Conservation (phyloP, 2,329 filamentous ascomycete species). For the Fusarium tjaetaba region DNA sequence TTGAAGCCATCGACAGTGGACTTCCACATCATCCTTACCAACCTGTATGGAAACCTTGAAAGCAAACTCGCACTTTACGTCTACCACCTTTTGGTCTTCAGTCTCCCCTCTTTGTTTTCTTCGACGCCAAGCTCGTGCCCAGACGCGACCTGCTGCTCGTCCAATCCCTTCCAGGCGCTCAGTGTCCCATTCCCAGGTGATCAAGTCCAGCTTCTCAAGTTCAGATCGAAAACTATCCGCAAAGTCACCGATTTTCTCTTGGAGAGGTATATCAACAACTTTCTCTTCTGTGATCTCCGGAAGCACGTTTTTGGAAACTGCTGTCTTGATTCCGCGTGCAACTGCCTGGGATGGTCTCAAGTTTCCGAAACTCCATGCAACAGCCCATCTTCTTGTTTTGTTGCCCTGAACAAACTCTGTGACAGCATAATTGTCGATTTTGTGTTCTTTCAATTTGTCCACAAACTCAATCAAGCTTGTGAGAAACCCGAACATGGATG, state of each 20-base stretch:
- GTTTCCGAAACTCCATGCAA: conserved; percentile 85
- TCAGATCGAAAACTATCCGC: conserved; percentile 53
- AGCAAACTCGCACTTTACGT: conserved; percentile 60
- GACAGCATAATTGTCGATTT: conserved; percentile 82
- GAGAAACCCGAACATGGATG: conserved; percentile 87
- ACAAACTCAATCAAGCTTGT: conserved; percentile 73
- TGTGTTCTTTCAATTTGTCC: conserved; percentile 63
- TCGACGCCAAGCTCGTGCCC: conserved; percentile 78
- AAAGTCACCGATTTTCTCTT: conserved; percentile 53
- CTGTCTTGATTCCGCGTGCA: conserved; percentile 56
- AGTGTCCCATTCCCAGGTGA: conserved; percentile 71
- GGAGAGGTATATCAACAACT: conserved; percentile 57
- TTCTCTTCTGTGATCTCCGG: conserved; percentile 55
- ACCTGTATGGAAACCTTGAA: conserved; percentile 65
- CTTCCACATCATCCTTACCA: conserved; percentile 52
- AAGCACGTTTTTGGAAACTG: conserved; percentile 54
- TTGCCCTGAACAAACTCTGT: conserved; percentile 81
- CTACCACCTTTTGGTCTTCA: conserved; percentile 19
- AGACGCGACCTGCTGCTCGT: conserved; percentile 76
- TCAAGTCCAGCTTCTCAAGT: conserved; percentile 66
- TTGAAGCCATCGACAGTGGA: conserved; percentile 71
- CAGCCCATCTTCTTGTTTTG: conserved; percentile 84
- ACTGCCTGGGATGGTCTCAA: conserved; percentile 67
- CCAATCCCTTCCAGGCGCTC: conserved; percentile 66
- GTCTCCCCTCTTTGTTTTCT: conserved; percentile 59